Base-by-base conservation (phyloP, 805 yeast species). In the Barnettozyma botsteinii region DNA sequence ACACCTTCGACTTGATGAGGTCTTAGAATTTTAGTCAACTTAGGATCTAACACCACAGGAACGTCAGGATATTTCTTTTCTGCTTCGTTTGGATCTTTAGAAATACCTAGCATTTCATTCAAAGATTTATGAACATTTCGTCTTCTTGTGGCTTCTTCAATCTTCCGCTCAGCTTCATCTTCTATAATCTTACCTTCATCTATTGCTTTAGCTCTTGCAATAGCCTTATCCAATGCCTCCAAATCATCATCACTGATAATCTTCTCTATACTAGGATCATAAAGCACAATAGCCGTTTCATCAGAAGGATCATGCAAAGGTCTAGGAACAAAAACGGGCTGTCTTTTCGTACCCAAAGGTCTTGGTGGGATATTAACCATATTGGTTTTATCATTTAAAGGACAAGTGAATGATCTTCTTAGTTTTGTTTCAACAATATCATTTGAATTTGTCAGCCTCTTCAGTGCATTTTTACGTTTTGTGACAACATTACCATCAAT, bases 1-100 rank as follows among this genome's bases (percentile, higher is more conserved):
- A 91, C 96, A 47, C 98, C 98, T 35, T 91, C 95, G 5, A 93
- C 80, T 60, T 93, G 98, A 67, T 93, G 98, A 1, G 98, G 98
- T 49, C 98, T 75, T 34, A 93, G 67, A 31, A 86, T 80, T 55
- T 84, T 85, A 18, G 93, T 77, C 25, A 93, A 66, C 43, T 72
- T 74, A 0, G 98, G 98, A 59, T 93, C 98, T 34, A 93, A 84
- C 1, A 93, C 97, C 7, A 93, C 98, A 0, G 98, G 95, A 8
- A 93, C 97, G 55, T 85, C 81, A 0, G 95, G 86, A 49, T 75
- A 79, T 47, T 71, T 77, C 44, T 65, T 68, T 35, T 52, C 60
- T 23, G 62, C 66, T 63, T 72, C 79, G 38, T 70, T 70, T 1
- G 78, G 73, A 28, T 68, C 65, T 30, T 65, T 68, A 6, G 72